Evolutionary conservation across 305 asterid species (phyloP), one percentile per base, ranked within the genome.

Genomic region (Fraxinus sp.): DNA sequence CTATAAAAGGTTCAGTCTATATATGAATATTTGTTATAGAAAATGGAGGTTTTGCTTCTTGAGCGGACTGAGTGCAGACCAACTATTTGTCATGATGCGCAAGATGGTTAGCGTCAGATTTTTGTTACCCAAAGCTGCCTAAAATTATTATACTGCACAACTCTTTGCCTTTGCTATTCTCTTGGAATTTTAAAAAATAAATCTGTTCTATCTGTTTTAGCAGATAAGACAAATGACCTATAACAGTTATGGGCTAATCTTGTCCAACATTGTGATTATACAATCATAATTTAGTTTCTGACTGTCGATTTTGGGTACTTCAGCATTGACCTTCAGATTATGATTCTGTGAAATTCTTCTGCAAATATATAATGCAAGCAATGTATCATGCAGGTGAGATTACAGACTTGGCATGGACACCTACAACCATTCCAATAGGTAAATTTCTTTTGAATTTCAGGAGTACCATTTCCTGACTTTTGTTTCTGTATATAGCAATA

Each of bases 371-470:
- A 74, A 85, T 81, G 68, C 35, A 4, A 35, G 78, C 70, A 57
- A 79, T 82, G 24, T 83, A 13, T 81, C 49, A 79, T 88, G 91
- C 94, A 97, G 99, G 97, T 86, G 97, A 89, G 72, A 91, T 96
- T 80, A 90, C 96, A 4, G 97, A 90, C 87, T 89, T 96, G 90
- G 88, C 83, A 83, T 97, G 99, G 99, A 90, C 98, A 30, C 97
- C 99, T 57, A 82, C 90, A 32, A 79, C 88, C 57, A 77, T 94
- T 84, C 90, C 88, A 74, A 76, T 80, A 80, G 98, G 98, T 93
- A 85, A 79, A 84, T 86, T 57, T 59, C 68, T 80, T 26, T 4
- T 59, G 39, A 37, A n/a, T 33, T 28, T 33, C 55, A 11, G 8
- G 76, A 37, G 13, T 22, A 62, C 18, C 39, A 37, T 41, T 6